These are phyloP conservation scores for Myrmaecium sp. DNA, from an alignment of 2,329 filamentous ascomycete species.

Conservation along the genomic window DNA sequence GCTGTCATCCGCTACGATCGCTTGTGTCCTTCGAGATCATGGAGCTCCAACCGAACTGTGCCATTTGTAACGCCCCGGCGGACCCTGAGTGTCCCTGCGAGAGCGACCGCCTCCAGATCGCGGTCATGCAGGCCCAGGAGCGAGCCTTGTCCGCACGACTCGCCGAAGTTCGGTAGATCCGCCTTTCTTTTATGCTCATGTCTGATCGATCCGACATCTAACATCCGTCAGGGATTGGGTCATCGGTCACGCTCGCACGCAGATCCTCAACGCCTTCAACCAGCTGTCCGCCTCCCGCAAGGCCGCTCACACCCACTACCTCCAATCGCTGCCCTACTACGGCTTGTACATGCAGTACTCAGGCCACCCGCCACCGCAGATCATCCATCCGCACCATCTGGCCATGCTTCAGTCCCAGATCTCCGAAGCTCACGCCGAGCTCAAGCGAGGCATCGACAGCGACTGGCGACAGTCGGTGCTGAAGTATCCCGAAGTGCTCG, in stretches of 20 bases:
- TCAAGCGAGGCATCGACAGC: constrained; percentile 60
- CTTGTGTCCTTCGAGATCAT: constrained; percentile 4
- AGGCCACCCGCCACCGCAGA: constrained; percentile 26
- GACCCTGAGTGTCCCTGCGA: constrained; percentile 23
- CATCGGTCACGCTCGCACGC: constrained; percentile 26
- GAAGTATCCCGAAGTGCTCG: constrained; percentile 61
- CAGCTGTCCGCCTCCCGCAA: constrained; percentile 23
- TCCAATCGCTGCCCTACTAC: constrained; percentile 28
- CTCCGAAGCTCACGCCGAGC: constrained; percentile 42
- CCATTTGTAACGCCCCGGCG: constrained; percentile 20
- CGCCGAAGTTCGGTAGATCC: constrained; percentile 17
- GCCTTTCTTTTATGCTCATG: background rate
- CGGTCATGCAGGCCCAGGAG: constrained; percentile 21
- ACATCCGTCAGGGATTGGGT: constrained; percentile 27
- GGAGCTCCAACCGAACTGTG: constrained; percentile 21
- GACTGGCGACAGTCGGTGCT: constrained; percentile 64
- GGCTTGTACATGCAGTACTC: constrained; percentile 28
- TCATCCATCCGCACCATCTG: constrained; percentile 23
- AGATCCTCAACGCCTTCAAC: constrained; percentile 27
- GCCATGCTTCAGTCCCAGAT: constrained; percentile 35
- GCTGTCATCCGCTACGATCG: too few relatives aligned
- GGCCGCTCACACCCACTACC: constrained; percentile 24
- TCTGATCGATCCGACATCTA: background rate
- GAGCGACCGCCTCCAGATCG: constrained; percentile 21
- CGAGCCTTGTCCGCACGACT: constrained; percentile 20